Evolutionary conservation across 768 basidiomycete genomes (phyloP), one percentile per base, ranked within the genome.

Genomic region (Podaxis sp.): DNA sequence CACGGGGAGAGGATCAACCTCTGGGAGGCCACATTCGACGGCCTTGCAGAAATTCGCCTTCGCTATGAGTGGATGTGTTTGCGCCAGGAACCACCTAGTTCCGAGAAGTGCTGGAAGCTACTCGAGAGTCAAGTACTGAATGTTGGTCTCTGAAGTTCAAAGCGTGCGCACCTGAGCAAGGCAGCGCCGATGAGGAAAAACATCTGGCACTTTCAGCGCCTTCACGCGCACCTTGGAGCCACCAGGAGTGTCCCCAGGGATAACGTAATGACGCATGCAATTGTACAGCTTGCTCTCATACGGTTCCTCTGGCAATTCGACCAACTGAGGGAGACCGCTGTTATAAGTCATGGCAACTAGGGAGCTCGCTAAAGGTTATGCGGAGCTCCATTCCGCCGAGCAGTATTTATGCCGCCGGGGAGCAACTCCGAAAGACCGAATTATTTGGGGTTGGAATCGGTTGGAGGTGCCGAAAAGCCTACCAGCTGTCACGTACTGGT

Each of bases 21-120:
- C 13, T 17, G 51, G 51, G 24, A 39, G 48, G 7, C 51, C 59
- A 22, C 3, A 3, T 28, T 60, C 59, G 8, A 51, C 8, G 9
- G 39, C 59, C 13, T 26, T 24, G 38, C 58, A 52, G 59, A 60
- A 52, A 5, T 40, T 12, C 3, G 17, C 28, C 19, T 30, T 24
- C 6, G 59, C 59, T 30, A 60, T 52, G 33, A 39, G 3, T 24
- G 48, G 48, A 26, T 60, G 59, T 19, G 38, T 38, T 52, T 60
- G 59, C 2, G 33, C 59, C 13, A 19, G 36, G 11, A 15, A 4
- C 51, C 51, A 60, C 19, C 19, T 26, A 13, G 9, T 1, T 38
- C 48, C 48, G 6, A 60, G 59, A 2, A 24, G 22, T 4, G n/a
- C 15, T 9, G 22, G 13, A 24, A 60, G 59, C 59, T 60, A 17